phyloP scores from a whole-genome alignment of 306 rosid species.

The Arachis hypogaea region DNA sequence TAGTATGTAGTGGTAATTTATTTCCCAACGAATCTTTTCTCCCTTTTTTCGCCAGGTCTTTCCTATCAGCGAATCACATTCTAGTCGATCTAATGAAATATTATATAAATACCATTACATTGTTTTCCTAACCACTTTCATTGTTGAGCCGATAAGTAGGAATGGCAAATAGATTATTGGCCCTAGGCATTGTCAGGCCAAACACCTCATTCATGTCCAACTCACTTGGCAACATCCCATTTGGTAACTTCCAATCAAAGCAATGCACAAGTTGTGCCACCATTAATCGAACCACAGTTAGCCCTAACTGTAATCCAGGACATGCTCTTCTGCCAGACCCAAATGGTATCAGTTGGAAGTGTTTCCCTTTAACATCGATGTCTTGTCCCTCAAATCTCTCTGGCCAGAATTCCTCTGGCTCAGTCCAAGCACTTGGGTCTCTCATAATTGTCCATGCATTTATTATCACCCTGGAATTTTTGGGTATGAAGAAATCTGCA shows the following conservation, averaged over 20 bases:
- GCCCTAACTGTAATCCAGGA: slow-evolving; percentile 44
- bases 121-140: not conserved
- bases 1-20: not conserved
- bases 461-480: slow-evolving; percentile 39
- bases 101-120: not conserved
- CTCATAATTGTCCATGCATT: slow-evolving; percentile 50
- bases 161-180: slow-evolving; percentile 29
- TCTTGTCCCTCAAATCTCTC: slow-evolving; percentile 47
- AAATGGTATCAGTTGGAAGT: slow-evolving; percentile 48
- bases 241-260: slow-evolving; percentile 47
- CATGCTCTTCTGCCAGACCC: slow-evolving; percentile 48
- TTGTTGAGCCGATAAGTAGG: slow-evolving; percentile 26
- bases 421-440: slow-evolving; percentile 38
- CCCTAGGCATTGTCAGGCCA: slow-evolving; percentile 47
- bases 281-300: slow-evolving; percentile 28
- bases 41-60: no score
- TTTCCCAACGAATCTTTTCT: no score
- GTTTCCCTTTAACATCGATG: slow-evolving; percentile 40
- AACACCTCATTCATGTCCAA: slow-evolving; percentile 49
- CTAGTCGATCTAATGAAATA: not conserved
- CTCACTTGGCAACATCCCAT: slow-evolving; percentile 13
- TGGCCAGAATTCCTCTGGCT: slow-evolving; percentile 45
- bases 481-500: slow-evolving; percentile 55
- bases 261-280: slow-evolving; percentile 50
- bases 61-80: not conserved